Conservation (phyloP, 1,284 basidiomycete genomes). For the Sanghuangporus weigelae region DNA sequence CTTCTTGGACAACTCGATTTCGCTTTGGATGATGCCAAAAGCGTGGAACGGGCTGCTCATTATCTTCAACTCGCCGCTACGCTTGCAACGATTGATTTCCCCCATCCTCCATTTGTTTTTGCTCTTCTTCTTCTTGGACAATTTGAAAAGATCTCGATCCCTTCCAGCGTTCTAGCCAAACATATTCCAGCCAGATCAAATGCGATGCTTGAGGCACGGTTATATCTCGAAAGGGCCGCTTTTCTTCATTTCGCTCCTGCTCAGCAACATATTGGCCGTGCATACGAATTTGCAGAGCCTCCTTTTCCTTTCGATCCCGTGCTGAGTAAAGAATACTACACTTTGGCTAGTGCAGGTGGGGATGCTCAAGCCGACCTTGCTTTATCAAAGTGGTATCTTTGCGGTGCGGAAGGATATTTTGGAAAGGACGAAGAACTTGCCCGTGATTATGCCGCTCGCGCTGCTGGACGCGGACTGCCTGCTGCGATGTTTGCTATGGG, state of each 20-base stretch:
- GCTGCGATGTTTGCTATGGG: slow-evolving; percentile 83
- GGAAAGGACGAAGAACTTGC: slow-evolving; percentile 78
- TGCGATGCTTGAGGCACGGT: slow-evolving; percentile 44
- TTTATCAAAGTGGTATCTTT: slow-evolving; percentile 92
- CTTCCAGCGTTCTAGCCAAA: slow-evolving; percentile 46
- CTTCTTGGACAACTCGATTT: slow-evolving; percentile 83
- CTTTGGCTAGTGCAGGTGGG: slow-evolving; percentile 79
- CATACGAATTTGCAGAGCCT: slow-evolving; percentile 86
- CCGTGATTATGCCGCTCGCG: slow-evolving; percentile 78
- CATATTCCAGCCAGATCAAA: slow-evolving; percentile 43
- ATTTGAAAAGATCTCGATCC: slow-evolving; percentile 57
- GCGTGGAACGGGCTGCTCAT: slow-evolving; percentile 57
- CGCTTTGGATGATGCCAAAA: slow-evolving; percentile 42
- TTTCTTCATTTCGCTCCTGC: slow-evolving; percentile 85
- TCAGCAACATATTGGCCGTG: slow-evolving; percentile 89
- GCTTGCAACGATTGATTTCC: slow-evolving; percentile 64
- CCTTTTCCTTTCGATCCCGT: slow-evolving; percentile 88
- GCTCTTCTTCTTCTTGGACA: slow-evolving; percentile 81
- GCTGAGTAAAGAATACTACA: slow-evolving; percentile 92
- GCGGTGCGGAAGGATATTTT: slow-evolving; percentile 73
- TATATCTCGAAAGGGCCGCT: slow-evolving; percentile 75
- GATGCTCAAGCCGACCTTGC: slow-evolving; percentile 96
- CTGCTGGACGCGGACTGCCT: neutral
- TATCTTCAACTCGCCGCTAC: slow-evolving; percentile 77
- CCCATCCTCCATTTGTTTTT: slow-evolving; percentile 83